Percentiles rank a stretch among this genome's conserved stretches.
These are phyloP conservation scores for Warburgia ugandensis DNA, from an alignment of 164 flowering plant species.

Conservation along the genomic window DNA sequence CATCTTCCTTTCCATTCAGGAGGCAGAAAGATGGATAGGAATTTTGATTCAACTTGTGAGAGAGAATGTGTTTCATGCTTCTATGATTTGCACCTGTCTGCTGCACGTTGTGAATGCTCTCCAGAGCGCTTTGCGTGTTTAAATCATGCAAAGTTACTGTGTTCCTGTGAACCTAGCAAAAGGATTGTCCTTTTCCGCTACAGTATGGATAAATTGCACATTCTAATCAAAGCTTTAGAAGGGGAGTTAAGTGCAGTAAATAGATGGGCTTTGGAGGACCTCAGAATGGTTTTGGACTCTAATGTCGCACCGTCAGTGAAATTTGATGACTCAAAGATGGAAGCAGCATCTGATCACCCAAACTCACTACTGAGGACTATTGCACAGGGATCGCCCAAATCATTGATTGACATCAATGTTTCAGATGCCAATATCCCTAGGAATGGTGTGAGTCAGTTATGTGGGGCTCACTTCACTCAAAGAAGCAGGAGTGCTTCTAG, in stretches of 20 bases:
- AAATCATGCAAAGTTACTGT: slow-evolving; percentile 47
- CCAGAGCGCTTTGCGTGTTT: slow-evolving; percentile 69
- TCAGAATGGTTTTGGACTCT: slow-evolving; percentile 7
- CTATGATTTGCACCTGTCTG: slow-evolving; percentile 73
- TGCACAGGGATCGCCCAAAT: slow-evolving; percentile 1
- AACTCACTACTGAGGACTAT: not conserved
- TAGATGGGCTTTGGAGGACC: slow-evolving; percentile 33
- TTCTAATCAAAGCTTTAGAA: slow-evolving; percentile 59
- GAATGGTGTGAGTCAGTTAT: slow-evolving; percentile 8
- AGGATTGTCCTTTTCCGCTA: slow-evolving; percentile 47
- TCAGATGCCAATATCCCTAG: slow-evolving; percentile 4
- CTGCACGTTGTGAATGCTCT: slow-evolving; percentile 62
- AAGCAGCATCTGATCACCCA: not conserved
- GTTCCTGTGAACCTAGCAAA: slow-evolving; percentile 43
- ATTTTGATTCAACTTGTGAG: slow-evolving; percentile 48
- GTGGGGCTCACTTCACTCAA: not conserved
- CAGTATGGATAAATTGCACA: slow-evolving; percentile 37
- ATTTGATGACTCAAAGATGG: not conserved
- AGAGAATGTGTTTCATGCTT: slow-evolving; percentile 74
- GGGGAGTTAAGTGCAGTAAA: slow-evolving; percentile 35
- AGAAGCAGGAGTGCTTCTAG: not conserved
- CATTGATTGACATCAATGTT: slow-evolving; percentile 4
- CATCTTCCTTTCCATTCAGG: slow-evolving; percentile 28
- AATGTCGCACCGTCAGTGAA: not conserved
- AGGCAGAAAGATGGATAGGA: slow-evolving; percentile 51